A percentile compares a stretch with the other conserved stretches of the same genome.
These are phyloP conservation scores for Hymenoscyphus scutula DNA, from an alignment of 2,329 filamentous ascomycete genomes.

Conservation along the genomic window DNA sequence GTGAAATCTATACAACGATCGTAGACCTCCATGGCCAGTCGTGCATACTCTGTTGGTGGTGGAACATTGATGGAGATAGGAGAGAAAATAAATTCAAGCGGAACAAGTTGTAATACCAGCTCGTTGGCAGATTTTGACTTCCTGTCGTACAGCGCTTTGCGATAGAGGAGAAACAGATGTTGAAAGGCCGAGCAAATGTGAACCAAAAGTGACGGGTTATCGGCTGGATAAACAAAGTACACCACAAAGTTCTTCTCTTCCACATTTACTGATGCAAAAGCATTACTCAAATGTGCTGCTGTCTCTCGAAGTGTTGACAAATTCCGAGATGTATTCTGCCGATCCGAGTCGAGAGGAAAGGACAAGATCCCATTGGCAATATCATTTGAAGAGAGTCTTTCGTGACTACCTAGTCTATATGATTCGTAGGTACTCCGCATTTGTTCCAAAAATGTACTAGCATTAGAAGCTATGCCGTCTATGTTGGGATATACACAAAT, in stretches of 20 bases:
- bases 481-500: constrained; percentile 70
- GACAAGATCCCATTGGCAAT: constrained; percentile 36
- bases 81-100: constrained; percentile 65
- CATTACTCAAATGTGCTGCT: constrained; percentile 29
- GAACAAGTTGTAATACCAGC: constrained; percentile 74
- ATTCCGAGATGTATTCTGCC: constrained; percentile 38
- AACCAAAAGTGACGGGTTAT: constrained; percentile 58
- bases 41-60: constrained; percentile 56
- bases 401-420: constrained; percentile 67
- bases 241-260: constrained; percentile 63
- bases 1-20: constrained; percentile 65
- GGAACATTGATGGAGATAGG: constrained; percentile 61
- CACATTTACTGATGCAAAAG: constrained; percentile 35
- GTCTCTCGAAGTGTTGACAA: constrained; percentile 32
- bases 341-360: constrained; percentile 34
- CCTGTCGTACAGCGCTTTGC: constrained; percentile 47
- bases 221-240: constrained; percentile 71
- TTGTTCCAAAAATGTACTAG: constrained; percentile 63
- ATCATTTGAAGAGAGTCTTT: constrained; percentile 40
- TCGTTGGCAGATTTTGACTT: constrained; percentile 54
- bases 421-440: constrained; percentile 71
- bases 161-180: constrained; percentile 65
- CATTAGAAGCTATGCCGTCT: constrained; percentile 59
- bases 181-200: constrained; percentile 75
- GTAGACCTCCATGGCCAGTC: constrained; percentile 72